Percentiles rank a stretch among this genome's conserved stretches.
Conservation (phyloP, 2,329 filamentous ascomycete genomes). For the Diaporthe vaccinii region DNA sequence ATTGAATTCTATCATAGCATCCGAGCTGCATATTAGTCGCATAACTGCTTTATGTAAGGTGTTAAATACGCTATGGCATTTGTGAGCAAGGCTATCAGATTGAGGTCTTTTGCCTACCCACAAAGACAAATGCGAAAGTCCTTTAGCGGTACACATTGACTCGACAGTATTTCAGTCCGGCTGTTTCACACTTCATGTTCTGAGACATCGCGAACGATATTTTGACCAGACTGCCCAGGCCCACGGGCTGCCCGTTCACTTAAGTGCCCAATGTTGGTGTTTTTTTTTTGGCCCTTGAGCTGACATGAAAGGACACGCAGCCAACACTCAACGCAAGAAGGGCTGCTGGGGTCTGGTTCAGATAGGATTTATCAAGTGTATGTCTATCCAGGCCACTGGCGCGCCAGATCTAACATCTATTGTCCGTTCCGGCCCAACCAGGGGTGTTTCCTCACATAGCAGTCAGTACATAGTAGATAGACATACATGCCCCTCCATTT, state of each 20-base stretch:
- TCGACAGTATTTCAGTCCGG: background rate
- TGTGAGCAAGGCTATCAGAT: too few species aligned
- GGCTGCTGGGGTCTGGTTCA: background rate
- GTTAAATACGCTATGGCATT: too few species aligned
- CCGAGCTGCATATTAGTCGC: too few species aligned
- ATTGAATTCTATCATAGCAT: too few species aligned
- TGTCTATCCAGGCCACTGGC: background rate
- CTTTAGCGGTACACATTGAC: background rate
- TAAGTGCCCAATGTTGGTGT: too few species aligned
- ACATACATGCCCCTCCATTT: background rate
- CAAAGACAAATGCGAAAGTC: too few species aligned
- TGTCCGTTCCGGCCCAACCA: background rate
- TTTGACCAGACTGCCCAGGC: background rate
- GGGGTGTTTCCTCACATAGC: background rate
- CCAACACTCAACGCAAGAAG: background rate
- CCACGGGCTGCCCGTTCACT: background rate
- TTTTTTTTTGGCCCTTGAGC: background rate
- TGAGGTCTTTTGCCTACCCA: too few species aligned
- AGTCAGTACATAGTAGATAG: background rate
- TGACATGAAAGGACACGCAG: background rate
- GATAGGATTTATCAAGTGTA: background rate
- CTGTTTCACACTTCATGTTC: background rate
- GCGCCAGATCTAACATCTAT: constrained; percentile 10
- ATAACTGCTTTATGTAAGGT: too few species aligned
- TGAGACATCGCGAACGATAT: background rate